Evolutionary conservation across 805 yeast genomes (phyloP).

Genomic region (Priceomyces haplophilus): DNA sequence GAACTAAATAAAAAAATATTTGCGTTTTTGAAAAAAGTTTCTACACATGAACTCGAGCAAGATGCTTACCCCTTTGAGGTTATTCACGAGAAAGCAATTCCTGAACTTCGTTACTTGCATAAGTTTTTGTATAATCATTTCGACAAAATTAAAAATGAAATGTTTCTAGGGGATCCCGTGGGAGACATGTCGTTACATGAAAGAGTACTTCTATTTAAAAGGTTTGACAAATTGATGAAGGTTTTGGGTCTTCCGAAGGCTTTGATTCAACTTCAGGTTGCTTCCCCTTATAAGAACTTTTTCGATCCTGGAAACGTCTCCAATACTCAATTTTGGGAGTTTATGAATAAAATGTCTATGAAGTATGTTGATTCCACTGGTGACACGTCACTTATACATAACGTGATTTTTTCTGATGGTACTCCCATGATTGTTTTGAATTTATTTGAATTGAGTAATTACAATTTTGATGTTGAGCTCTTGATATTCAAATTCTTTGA

Average conservation of each 20-base stretch:
- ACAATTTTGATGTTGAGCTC: slow-evolving; percentile 44
- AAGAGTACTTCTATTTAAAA: slow-evolving; percentile 27
- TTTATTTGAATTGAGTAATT: slow-evolving; percentile 28
- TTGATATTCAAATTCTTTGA: slow-evolving; percentile 61
- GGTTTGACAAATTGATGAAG: slow-evolving; percentile 47
- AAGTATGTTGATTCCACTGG: slow-evolving; percentile 47
- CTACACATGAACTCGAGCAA: slow-evolving; percentile 12
- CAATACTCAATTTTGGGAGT: slow-evolving; percentile 59
- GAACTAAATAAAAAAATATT: slow-evolving; percentile 26
- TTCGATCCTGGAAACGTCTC: slow-evolving; percentile 42
- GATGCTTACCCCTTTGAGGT: slow-evolving; percentile 26
- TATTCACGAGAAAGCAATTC: slow-evolving; percentile 26
- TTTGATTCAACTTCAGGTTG: slow-evolving; percentile 53
- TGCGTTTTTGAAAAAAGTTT: slow-evolving; percentile 24
- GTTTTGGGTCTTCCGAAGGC: slow-evolving; percentile 60
- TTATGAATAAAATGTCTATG: slow-evolving; percentile 65
- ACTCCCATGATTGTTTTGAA: slow-evolving; percentile 62
- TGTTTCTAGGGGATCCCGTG: slow-evolving; percentile 23
- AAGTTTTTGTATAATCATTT: slow-evolving; percentile 37
- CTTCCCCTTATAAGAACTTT: slow-evolving; percentile 45
- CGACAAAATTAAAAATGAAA: slow-evolving; percentile 27
- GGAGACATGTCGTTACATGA: slow-evolving; percentile 16
- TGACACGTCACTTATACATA: slow-evolving; percentile 51
- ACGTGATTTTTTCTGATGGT: slow-evolving; percentile 70
- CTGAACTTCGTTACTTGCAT: slow-evolving; percentile 40